phyloP scores from a whole-genome alignment of 192 early-diverging fungal species.

The Coemansia sp. region DNA sequence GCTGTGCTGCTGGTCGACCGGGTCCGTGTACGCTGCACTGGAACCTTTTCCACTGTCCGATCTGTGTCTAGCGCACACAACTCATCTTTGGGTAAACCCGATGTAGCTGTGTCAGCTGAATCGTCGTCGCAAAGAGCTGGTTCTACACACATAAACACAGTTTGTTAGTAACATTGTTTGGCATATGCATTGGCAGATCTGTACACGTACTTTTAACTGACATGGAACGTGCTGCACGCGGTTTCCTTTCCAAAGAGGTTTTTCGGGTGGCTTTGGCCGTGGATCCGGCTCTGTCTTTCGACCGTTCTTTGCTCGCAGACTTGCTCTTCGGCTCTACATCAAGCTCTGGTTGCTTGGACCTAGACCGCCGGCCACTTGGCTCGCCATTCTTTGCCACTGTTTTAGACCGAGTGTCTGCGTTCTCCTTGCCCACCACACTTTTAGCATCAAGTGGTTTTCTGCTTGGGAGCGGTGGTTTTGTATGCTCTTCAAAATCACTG shows the following conservation, averaged over 20 bases:
- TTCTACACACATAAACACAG: not conserved
- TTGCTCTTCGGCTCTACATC: not conserved
- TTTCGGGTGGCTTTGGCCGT: conserved; percentile 17
- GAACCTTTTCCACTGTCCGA: not conserved
- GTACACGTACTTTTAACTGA: not conserved
- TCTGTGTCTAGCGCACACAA: not conserved
- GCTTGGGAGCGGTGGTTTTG: not conserved
- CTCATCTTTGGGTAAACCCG: not conserved
- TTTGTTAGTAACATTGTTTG: not conserved
- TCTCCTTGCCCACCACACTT: not conserved
- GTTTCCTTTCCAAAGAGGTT: not conserved
- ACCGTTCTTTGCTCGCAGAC: not conserved
- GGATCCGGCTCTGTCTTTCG: not conserved
- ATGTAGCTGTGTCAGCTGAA: not conserved
- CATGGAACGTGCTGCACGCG: conserved; percentile 1
- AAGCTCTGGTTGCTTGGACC: not conserved
- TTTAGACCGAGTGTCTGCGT: not conserved
- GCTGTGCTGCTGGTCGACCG: not conserved
- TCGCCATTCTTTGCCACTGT: not conserved
- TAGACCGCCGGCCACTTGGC: not conserved
- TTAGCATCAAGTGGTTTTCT: not conserved
- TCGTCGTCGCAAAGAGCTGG: not conserved
- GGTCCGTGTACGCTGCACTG: not conserved
- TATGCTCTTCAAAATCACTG: conserved; percentile 33
- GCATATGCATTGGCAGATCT: not conserved